Percentiles rank a stretch among this genome's conserved stretches.
Evolutionary conservation across 2,329 filamentous ascomycete species (phyloP).

Genomic region (Bipolaris gigantea): DNA sequence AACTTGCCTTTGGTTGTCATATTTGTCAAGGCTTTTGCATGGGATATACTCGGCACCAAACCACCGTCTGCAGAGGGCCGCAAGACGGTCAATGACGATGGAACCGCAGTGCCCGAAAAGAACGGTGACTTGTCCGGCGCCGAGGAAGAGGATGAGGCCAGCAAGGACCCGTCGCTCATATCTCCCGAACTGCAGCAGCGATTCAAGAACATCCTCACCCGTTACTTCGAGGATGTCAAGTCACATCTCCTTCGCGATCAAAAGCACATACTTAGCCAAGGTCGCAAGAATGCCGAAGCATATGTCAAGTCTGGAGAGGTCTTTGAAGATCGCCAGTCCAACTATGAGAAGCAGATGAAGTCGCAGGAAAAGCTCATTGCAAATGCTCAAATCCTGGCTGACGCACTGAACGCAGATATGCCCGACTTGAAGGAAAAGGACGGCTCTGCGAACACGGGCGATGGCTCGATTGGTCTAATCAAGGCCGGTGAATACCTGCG

Average conservation of each 20-base stretch:
- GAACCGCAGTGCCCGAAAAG: constrained; percentile 62
- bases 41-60: constrained; percentile 88
- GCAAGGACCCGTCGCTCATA: constrained; percentile 73
- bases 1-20: constrained; percentile 91
- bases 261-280: constrained; percentile 82
- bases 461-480: constrained; percentile 85
- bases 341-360: constrained; percentile 92
- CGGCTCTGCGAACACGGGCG: constrained; percentile 63
- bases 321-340: constrained; percentile 94
- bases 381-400: constrained; percentile 89
- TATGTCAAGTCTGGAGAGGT: constrained; percentile 99
- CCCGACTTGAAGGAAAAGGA: constrained; percentile 87
- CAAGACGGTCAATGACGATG: constrained; percentile 81
- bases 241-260: constrained; percentile 87
- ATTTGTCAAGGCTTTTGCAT: constrained; percentile 94
- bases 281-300: constrained; percentile 92
- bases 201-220: constrained; percentile 80
- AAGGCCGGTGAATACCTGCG: constrained; percentile 93
- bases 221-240: constrained; percentile 94
- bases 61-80: constrained; percentile 72
- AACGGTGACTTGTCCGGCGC: constrained; percentile 55
- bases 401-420: constrained; percentile 88
- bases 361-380: constrained; percentile 85
- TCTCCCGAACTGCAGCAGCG: constrained; percentile 77
- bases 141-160: constrained; percentile 55